Evolutionary conservation across 352 stramenopile species (phyloP).

Genomic region (Pelagophyceae sp.): DNA sequence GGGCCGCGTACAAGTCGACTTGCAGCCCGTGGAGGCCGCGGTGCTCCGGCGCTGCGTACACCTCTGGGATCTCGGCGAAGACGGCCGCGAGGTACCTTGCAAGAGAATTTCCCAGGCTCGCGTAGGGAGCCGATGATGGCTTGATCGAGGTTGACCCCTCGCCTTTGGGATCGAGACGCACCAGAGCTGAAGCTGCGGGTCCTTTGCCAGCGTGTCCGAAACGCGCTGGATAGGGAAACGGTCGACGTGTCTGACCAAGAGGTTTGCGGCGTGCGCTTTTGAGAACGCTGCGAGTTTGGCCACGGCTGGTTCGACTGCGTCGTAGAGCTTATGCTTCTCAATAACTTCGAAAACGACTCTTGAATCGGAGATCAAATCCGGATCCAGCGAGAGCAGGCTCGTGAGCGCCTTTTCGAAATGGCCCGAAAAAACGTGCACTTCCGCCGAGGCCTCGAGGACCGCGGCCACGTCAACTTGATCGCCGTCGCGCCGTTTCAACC

Average conservation of each 20-base stretch:
- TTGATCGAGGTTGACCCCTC: too few species aligned
- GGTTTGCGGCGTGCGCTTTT: conserved; percentile 23
- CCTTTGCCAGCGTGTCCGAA: conserved; percentile 25
- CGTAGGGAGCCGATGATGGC: too few species aligned
- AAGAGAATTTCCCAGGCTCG: too few species aligned
- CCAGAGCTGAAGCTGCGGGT: conserved; percentile 18
- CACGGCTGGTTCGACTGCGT: conserved; percentile 27
- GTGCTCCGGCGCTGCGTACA: conserved; percentile 36
- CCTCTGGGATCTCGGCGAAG: conserved; percentile 30
- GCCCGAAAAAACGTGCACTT: conserved; percentile 30
- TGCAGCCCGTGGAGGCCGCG: conserved; percentile 32
- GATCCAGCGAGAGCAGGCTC: conserved; percentile 27
- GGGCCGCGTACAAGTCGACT: conserved; percentile 25
- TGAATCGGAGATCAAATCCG: not conserved
- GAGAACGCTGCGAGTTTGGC: conserved; percentile 30
- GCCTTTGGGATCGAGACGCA: too few species aligned
- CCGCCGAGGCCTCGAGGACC: conserved; percentile 33
- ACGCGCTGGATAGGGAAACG: conserved; percentile 26
- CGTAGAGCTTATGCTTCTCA: conserved; percentile 35
- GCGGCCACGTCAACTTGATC: not conserved
- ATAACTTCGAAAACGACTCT: conserved; percentile 36
- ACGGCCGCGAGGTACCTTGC: conserved; percentile 38
- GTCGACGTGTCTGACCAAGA: conserved; percentile 35
- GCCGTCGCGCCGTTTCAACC: not conserved
- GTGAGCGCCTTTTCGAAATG: conserved; percentile 29